These are phyloP conservation scores for Fusarium temperatum DNA, from an alignment of 2,329 filamentous ascomycete genomes.

Conservation along the genomic window DNA sequence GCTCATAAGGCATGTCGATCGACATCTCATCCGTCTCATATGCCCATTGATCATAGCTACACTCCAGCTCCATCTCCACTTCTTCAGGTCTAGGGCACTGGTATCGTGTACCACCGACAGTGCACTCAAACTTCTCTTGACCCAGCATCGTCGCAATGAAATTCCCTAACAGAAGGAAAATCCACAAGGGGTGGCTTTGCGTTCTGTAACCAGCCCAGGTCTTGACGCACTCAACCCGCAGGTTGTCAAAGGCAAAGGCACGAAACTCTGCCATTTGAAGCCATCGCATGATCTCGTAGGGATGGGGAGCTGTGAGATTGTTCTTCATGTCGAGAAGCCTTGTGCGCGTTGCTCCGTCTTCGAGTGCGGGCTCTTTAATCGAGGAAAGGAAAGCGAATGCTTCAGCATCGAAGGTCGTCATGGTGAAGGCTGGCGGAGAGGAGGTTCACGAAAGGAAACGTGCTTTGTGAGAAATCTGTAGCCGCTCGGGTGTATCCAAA, in stretches of 20 bases:
- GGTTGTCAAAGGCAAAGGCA: not conserved
- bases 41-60: not conserved
- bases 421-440: not conserved
- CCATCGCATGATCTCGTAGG: not conserved
- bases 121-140: not conserved
- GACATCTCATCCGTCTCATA: not conserved
- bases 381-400: not conserved
- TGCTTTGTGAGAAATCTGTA: not conserved
- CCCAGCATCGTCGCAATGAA: not conserved
- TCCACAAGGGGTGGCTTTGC: not conserved
- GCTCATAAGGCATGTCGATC: not conserved
- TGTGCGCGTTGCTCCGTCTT: not conserved
- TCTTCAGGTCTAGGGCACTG: not conserved
- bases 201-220: not conserved
- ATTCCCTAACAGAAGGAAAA: not conserved
- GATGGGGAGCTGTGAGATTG: not conserved
- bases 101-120: not conserved
- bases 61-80: not conserved
- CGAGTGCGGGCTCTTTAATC: not conserved
- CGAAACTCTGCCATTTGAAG: not conserved
- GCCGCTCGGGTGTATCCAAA: not conserved
- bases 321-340: not conserved
- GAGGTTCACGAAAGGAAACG: not conserved
- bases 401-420: not conserved
- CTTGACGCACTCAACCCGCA: not conserved